Evolutionary conservation across 2,329 filamentous ascomycete genomes (phyloP).

Genomic region (Camillea tinctor): DNA sequence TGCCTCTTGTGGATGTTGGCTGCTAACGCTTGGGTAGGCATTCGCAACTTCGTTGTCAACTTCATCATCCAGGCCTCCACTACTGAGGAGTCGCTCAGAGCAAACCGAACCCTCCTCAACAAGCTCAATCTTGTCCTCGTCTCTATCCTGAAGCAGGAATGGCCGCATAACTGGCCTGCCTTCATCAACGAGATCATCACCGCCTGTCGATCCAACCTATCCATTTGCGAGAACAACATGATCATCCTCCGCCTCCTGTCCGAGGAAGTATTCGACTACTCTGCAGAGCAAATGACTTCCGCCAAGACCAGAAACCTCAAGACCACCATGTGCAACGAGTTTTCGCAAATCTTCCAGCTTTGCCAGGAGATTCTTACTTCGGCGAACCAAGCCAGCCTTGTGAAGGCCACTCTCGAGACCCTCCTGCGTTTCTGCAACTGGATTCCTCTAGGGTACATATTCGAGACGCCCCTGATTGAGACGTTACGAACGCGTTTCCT

Average conservation of each 20-base stretch:
- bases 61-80: constrained; percentile 94
- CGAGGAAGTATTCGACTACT: constrained; percentile 98
- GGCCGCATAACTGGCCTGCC: constrained; percentile 99
- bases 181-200: constrained; percentile 99
- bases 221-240: constrained; percentile 99
- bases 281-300: constrained; percentile 98
- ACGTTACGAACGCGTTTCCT: constrained; percentile 90
- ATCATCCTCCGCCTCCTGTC: constrained; percentile 92
- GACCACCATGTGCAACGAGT: constrained; percentile 98
- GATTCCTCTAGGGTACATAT: constrained; percentile 98
- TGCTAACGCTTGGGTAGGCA: constrained; percentile 57
- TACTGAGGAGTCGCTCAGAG: constrained; percentile 82
- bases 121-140: constrained; percentile 98
- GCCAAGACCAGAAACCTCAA: constrained; percentile 95
- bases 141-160: constrained; percentile 97
- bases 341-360: constrained; percentile 96
- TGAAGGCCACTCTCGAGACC: constrained; percentile 96
- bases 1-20: background rate
- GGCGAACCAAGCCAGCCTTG: constrained; percentile 80
- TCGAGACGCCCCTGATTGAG: constrained; percentile 95
- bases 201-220: constrained; percentile 90
- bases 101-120: constrained; percentile 88
- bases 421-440: constrained; percentile 96
- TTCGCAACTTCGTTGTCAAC: constrained; percentile 98
- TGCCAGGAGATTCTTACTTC: constrained; percentile 94